Evolutionary conservation across 352 stramenopile species (phyloP), one percentile per base, ranked within the genome.

Genomic region (Globisporangium perplexum): DNA sequence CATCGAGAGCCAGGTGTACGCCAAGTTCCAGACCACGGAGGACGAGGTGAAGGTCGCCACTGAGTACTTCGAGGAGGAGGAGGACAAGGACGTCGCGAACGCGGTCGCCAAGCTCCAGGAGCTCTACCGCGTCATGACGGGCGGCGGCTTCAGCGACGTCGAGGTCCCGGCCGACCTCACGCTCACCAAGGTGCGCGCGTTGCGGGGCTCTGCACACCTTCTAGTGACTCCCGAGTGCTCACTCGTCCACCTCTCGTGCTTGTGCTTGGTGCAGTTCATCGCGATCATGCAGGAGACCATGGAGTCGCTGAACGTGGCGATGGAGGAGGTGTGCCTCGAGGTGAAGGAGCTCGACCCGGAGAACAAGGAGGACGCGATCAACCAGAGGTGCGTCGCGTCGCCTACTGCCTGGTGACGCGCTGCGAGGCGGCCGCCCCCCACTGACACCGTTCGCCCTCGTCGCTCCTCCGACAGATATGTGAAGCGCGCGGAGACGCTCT

Each of bases 261-360:
- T 33, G 22, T 48, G 35, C 3, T 59, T 11, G 52, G 18, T 50
- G 2, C 38, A 80, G 80, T 94, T 94, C 57, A 86, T 94, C 49
- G 65, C 76, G 65, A 94, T 94, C 71, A 94, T 94, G 83, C 80
- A 94, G 55, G 83, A 94, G 69, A 92, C 83, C 23, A 94, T 94
- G 83, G 83, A 94, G 68, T 90, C 81, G 53, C 69, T 94, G 51
- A 94, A 94, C 63, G 77, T 94, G 57, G 83, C 83, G 48, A 94
- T 94, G 83, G 83, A 94, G 59, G 79, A 91, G 55, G 81, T 94
- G 36, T 94, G 83, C 61, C 72, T 91, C 39, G 83, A 94, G 68
- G 83, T 94, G 33, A 94, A 92, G 74, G 77, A 90, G 55, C 70
- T 91, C 41, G 80, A 94, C 70, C 79, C 79, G 22, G 81, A 91